These are phyloP conservation scores for Starmerella kuoi DNA, from an alignment of 805 yeast species.

Conservation along the genomic window DNA sequence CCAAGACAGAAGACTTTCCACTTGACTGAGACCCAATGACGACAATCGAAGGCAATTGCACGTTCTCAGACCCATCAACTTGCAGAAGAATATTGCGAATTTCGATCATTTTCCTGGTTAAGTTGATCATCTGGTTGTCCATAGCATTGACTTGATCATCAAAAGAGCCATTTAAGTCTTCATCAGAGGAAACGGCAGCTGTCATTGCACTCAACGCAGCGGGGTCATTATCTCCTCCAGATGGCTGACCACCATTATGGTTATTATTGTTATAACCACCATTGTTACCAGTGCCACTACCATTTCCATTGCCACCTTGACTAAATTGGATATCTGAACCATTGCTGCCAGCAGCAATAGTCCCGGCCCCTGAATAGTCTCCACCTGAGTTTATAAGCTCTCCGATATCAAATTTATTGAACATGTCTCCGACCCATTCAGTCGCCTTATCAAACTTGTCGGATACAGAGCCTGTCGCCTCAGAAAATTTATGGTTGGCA, in stretches of 20 bases:
- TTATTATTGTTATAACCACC: background rate
- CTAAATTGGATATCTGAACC: background rate
- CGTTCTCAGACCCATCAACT: conserved; percentile 62
- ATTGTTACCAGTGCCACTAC: background rate
- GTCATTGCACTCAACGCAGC: conserved; percentile 37
- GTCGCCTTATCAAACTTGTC: conserved; percentile 52
- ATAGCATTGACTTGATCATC: conserved; percentile 44
- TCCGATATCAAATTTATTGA: conserved; percentile 25
- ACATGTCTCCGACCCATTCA: conserved; percentile 33
- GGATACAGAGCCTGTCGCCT: conserved; percentile 59
- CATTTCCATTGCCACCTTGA: background rate
- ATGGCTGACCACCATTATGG: background rate
- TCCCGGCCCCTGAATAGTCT: background rate
- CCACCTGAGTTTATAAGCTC: conserved; percentile 3
- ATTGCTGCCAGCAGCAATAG: background rate
- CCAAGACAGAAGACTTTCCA: conserved; percentile 93
- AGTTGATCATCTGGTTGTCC: conserved; percentile 61
- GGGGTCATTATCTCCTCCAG: conserved; percentile 25
- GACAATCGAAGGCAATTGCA: conserved; percentile 85
- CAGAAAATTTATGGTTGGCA: conserved; percentile 81
- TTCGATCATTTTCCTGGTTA: conserved; percentile 95
- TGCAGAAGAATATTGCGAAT: conserved; percentile 66
- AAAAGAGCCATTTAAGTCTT: conserved; percentile 23
- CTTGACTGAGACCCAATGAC: conserved; percentile 96
- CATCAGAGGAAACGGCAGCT: conserved; percentile 41